These are phyloP conservation scores for Whalleya microplaca DNA, from an alignment of 2,329 filamentous ascomycete genomes.

Conservation along the genomic window DNA sequence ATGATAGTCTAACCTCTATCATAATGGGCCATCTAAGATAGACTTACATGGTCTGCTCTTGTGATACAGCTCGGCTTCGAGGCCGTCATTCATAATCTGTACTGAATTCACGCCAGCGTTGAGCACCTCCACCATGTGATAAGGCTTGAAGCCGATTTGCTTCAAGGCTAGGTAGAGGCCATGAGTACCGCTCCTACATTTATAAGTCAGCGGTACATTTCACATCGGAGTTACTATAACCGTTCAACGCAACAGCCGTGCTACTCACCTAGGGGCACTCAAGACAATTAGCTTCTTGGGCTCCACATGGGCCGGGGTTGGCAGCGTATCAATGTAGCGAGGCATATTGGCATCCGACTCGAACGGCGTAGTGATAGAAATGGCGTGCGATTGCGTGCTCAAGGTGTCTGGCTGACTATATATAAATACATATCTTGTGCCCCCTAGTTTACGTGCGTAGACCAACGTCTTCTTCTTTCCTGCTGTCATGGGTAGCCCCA, in stretches of 20 bases:
- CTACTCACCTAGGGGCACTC: constrained; percentile 41
- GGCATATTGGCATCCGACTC: constrained; percentile 35
- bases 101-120: constrained; percentile 27
- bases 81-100: constrained; percentile 36
- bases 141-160: constrained; percentile 41
- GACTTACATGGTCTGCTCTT: constrained; percentile 36
- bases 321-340: constrained; percentile 41
- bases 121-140: constrained; percentile 41
- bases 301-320: constrained; percentile 34
- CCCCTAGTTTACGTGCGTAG: too few relatives aligned
- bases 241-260: neutral
- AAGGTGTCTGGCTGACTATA: neutral
- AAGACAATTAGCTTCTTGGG: constrained; percentile 43
- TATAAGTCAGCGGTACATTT: constrained; percentile 3
- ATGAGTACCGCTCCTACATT: constrained; percentile 40
- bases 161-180: constrained; percentile 41
- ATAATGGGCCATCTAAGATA: neutral
- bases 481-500: too few relatives aligned
- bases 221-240: neutral
- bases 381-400: constrained; percentile 24
- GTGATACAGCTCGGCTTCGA: constrained; percentile 34
- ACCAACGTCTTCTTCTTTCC: neutral
- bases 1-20: neutral
- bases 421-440: neutral
- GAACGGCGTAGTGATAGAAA: neutral